phyloP scores from a whole-genome alignment of 495 filamentous ascomycete genomes.

The Penicillium robsamsonii region DNA sequence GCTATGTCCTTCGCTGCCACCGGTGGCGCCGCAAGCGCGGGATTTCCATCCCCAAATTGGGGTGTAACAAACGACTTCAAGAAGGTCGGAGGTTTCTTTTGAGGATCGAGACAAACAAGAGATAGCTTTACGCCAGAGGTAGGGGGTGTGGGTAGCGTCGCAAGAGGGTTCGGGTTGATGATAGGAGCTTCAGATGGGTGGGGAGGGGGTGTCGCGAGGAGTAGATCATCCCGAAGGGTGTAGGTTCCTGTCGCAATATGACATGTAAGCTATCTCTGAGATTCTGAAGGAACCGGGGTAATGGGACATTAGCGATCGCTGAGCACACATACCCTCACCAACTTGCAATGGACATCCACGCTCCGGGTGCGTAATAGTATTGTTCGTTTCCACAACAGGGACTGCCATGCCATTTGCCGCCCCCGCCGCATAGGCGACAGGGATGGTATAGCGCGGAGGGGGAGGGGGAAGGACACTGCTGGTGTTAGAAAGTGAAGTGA shows the following conservation, averaged over 20 bases:
- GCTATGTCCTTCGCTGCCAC: slow-evolving; percentile 62
- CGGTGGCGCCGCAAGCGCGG: slow-evolving; percentile 56
- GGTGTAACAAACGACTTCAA: slow-evolving; percentile 45
- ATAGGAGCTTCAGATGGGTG: slow-evolving; percentile 90
- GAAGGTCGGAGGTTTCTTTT: slow-evolving; percentile 56
- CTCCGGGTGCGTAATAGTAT: slow-evolving; percentile 74
- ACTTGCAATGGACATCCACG: slow-evolving; percentile 73
- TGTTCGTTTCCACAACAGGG: slow-evolving; percentile 88
- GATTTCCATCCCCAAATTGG: slow-evolving; percentile 86
- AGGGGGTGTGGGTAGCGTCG: slow-evolving; percentile 75
- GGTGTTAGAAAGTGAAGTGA: slow-evolving; percentile 18
- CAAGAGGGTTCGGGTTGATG: slow-evolving; percentile 83
- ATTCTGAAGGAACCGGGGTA: not conserved
- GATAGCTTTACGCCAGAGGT: slow-evolving; percentile 86
- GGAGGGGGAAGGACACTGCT: slow-evolving; percentile 77
- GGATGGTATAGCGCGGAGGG: slow-evolving; percentile 76
- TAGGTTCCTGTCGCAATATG: slow-evolving; percentile 68
- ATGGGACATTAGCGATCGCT: slow-evolving; percentile 8
- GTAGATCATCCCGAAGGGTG: slow-evolving; percentile 80
- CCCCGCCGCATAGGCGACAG: slow-evolving; percentile 62
- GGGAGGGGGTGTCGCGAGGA: slow-evolving; percentile 89
- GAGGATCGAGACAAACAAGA: slow-evolving; percentile 63
- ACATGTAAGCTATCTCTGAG: slow-evolving; percentile 17
- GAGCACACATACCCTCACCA: slow-evolving; percentile 69
- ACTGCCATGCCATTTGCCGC: slow-evolving; percentile 59